Evolutionary conservation across 73 alveolate genomes (phyloP).

Genomic region (Uronychia binucleata): DNA sequence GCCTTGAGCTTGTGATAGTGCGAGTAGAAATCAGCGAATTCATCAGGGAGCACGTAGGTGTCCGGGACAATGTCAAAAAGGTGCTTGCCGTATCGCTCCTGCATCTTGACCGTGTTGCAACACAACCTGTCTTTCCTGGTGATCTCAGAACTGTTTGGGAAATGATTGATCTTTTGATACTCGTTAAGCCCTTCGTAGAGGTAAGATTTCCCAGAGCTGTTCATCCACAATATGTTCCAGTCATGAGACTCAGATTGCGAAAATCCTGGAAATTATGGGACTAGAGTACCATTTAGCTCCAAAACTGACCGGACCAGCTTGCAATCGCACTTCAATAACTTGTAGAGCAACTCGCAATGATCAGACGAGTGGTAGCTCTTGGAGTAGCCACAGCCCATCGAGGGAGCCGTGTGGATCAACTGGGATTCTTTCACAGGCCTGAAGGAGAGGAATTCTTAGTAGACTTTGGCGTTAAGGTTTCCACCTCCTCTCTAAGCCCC

Average conservation of each 20-base stretch:
- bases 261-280: slow-evolving; percentile 31
- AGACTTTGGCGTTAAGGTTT: slow-evolving; percentile 8
- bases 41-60: slow-evolving; percentile 87
- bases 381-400: slow-evolving; percentile 47
- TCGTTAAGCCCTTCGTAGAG: slow-evolving; percentile 65
- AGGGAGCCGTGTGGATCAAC: slow-evolving; percentile 10
- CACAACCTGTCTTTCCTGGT: slow-evolving; percentile 85
- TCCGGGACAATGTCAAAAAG: slow-evolving; percentile 82
- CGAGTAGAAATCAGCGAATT: slow-evolving; percentile 73
- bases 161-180: slow-evolving; percentile 68
- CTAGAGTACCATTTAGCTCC: slow-evolving; percentile 58
- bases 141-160: slow-evolving; percentile 72
- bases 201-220: slow-evolving; percentile 15
- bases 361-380: slow-evolving; percentile 42
- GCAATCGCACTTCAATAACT: slow-evolving; percentile 55
- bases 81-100: slow-evolving; percentile 67
- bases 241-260: slow-evolving; percentile 48
- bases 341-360: slow-evolving; percentile 59
- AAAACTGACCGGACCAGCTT: slow-evolving; percentile 65
- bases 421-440: slow-evolving; percentile 22
- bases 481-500: too few species aligned
- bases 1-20: slow-evolving; percentile 61
- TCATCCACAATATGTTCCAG: slow-evolving; percentile 51
- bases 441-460: slow-evolving; percentile 9
- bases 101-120: slow-evolving; percentile 72